Conservation (phyloP, 2,329 filamentous ascomycete genomes). For the Capronia americana region DNA sequence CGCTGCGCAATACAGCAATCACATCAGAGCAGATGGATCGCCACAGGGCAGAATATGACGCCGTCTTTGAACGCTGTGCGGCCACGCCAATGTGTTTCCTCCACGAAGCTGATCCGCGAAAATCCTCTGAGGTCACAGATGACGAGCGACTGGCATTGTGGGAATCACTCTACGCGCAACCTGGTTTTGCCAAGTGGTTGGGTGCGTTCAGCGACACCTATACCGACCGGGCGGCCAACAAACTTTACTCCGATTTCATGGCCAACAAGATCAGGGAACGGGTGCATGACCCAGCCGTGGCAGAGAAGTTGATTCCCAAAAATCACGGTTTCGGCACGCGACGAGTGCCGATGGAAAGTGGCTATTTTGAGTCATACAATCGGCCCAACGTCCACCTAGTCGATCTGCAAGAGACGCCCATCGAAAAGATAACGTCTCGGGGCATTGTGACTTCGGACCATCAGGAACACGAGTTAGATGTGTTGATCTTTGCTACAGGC, state of each 20-base stretch:
- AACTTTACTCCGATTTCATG: conserved; percentile 62
- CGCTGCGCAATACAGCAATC: conserved; percentile 61
- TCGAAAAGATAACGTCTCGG: conserved; percentile 44
- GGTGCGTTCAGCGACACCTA: conserved; percentile 59
- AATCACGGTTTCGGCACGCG: conserved; percentile 63
- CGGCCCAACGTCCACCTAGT: conserved; percentile 55
- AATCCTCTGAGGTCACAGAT: conserved; percentile 20
- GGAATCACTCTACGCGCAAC: conserved; percentile 56
- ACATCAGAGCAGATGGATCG: conserved; percentile 58
- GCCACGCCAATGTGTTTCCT: conserved; percentile 64
- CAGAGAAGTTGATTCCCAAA: conserved; percentile 60
- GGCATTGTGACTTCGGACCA: conserved; percentile 38
- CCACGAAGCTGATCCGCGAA: conserved; percentile 61
- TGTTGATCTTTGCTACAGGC: conserved; percentile 50
- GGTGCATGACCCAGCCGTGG: conserved; percentile 57
- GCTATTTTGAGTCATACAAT: conserved; percentile 59
- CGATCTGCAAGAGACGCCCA: conserved; percentile 50
- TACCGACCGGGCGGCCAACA: conserved; percentile 56
- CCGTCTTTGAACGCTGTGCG: conserved; percentile 41
- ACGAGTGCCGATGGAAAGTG: conserved; percentile 55
- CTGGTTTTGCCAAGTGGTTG: conserved; percentile 62
- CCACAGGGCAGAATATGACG: conserved; percentile 21
- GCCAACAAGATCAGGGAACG: conserved; percentile 58
- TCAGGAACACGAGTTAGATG: conserved; percentile 9
- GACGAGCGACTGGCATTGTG: conserved; percentile 51